These are phyloP conservation scores for Chrysopogon serrulatus DNA, from an alignment of 176 grass and related monocot genomes.

Conservation along the genomic window DNA sequence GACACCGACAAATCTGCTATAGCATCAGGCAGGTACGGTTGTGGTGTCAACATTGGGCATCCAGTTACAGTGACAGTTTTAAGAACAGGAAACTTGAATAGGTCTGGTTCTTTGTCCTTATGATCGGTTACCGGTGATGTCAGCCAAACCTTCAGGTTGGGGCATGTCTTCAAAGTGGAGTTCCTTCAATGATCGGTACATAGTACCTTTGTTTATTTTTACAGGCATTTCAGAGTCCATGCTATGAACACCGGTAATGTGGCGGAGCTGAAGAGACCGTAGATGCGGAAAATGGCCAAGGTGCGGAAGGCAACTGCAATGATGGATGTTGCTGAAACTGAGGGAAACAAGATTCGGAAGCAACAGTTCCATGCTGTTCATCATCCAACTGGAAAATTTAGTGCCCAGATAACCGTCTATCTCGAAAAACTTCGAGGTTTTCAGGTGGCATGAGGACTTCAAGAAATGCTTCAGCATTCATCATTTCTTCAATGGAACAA, in stretches of 20 bases:
- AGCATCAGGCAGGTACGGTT: conserved; percentile 20
- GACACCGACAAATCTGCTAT: conserved; percentile 40
- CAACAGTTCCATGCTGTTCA: conserved; percentile 3
- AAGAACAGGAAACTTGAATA: conserved; percentile 47
- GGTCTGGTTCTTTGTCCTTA: background rate
- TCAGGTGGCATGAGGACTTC: conserved; percentile 38
- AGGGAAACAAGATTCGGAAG: conserved; percentile 46
- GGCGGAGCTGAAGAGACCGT: conserved; percentile 38
- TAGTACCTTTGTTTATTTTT: background rate
- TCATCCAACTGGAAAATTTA: conserved; percentile 50
- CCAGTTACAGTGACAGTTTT: conserved; percentile 18
- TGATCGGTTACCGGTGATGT: conserved; percentile 5
- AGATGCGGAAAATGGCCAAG: conserved; percentile 39
- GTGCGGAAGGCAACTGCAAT: conserved; percentile 37
- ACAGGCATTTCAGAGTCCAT: conserved; percentile 22
- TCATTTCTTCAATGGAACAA: background rate
- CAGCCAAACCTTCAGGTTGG: conserved; percentile 42
- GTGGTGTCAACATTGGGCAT: conserved; percentile 48
- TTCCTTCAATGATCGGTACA: conserved; percentile 47
- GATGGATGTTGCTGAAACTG: conserved; percentile 42
- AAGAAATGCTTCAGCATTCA: conserved; percentile 31
- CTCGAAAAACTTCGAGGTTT: conserved; percentile 42
- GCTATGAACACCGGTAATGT: conserved; percentile 24
- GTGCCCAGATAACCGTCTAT: conserved; percentile 36
- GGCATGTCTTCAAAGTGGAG: conserved; percentile 50